Evolutionary conservation across 2,329 filamentous ascomycete genomes (phyloP), one percentile per base, ranked within the genome.

Genomic region (Fusarium phyllophilum): DNA sequence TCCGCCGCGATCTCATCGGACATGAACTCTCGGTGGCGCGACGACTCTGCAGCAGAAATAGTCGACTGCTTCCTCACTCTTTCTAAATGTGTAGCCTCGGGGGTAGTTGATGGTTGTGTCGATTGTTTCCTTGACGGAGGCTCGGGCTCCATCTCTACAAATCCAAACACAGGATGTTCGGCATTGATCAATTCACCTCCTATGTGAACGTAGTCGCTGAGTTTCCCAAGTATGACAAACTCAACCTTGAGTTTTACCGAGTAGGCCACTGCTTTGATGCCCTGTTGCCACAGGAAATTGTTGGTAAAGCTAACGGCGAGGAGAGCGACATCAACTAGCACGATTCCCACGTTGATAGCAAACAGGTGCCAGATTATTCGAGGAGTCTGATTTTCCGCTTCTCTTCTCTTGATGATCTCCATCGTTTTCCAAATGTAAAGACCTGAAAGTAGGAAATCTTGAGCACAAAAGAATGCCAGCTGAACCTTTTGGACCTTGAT

Each of bases 291-390:
- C 17, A 79, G 69, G 56, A 80, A 81, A 13, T 80, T 70, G 20
- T 78, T 75, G 5, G 77, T 66, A 62, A 79, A 82, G 48, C 83
- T 76, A 18, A 83, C 72, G 8, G 24, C 75, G 13, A 84, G 66
- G 31, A 83, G 76, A 14, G 81, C 74, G 26, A 86, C 65, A 62
- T 87, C 85, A 76, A 87, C 82, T 5, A 82, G 34, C 17, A 87
- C 79, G 39, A 87, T 82, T 11, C 83, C 41, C 18, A 85, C 66
- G 65, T 87, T 86, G 26, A 85, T 82, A 11, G 79, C 77, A 22
- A 67, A 60, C 2, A 77, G 68, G 26, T 74, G 73, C 62, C 68
- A 70, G n/a, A 77, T 62, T 31, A 74, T 65, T 22, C 62, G 66
- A 31, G 59, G 60, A 22, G 67, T 77, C 26, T 56, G 57, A 6